Base-by-base conservation (phyloP, 257 asterid species). In the Penstemon davidsonii region DNA sequence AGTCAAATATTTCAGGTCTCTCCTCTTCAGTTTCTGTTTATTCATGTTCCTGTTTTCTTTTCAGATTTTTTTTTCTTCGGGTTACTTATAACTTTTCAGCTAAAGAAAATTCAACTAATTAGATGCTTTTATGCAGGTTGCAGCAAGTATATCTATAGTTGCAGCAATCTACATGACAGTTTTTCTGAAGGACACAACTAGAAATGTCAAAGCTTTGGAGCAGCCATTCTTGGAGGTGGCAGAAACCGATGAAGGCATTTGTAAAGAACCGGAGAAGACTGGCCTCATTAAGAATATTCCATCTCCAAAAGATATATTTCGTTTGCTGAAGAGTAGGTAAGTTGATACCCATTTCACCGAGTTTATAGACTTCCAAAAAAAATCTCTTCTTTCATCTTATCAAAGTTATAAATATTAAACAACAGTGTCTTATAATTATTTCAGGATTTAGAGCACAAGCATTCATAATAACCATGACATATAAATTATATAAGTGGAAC, bases 1-100 rank as follows among this genome's bases (percentile, higher is more conserved):
- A n/a, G 70, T 13, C 81, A 64, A 55, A 81, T 76, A 36, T 81
- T 84, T 74, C 79, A 81, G 83, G 83, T 77, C 3, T 33, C 33
- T 67, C 15, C 49, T 57, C n/a, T 9, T 37, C 15, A 38, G 41
- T 5, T 50, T 60, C n/a, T 7, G 11, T 38, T 39, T 44, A 5
- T 51, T 45, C 58, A 62, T 61, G 13, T 9, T 68, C 62, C n/a
- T 42, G 7, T 25, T 43, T 33, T 40, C 55, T 49, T 10, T 9
- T 9, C 54, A 10, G n/a, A 49, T 49, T 15, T 49, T 49, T 15
- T 49, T 8, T 42, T 8, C 49, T 15, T 7, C n/a, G 37, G 59
- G 60, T 33, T 39, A 41, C 19, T 11, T 10, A 43, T 39, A 39
- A 40, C 42, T 52, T 72, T 43, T 60, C 60, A 56, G 66, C 76